Evolutionary conservation across 2,329 filamentous ascomycete species (phyloP), one percentile per base, ranked within the genome.

Genomic region (Hymenoscyphus linearis): DNA sequence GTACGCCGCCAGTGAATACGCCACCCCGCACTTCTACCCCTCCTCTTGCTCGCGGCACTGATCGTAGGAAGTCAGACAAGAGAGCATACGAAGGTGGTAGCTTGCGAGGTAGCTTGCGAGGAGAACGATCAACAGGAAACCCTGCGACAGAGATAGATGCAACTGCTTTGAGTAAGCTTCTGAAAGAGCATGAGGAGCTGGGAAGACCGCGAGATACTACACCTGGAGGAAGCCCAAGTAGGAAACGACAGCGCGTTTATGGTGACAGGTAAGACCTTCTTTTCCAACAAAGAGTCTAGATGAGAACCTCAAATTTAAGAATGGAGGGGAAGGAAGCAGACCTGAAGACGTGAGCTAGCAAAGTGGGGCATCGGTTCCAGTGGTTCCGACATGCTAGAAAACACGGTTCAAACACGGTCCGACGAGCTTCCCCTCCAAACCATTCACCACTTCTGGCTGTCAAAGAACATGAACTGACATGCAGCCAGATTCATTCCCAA

Each of bases 401-500:
- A 44, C 2, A 18, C 9, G n/a, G 16, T 44, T 16, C 16, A 47
- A n/a, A n/a, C 12, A 25, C 22, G 5, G 18, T 18, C 40, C 40
- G n/a, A 47, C 40, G n/a, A 47, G 40, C 40, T 47, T 22, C 40
- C 22, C 18, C 10, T 18, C 10, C 18, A 18, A 12, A 4, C n/a
- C 22, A 47, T 47, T 47, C 40, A 47, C 40, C 31, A 47, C 34
- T 57, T 13, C 27, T 25, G 37, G 35, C 9, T 31, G 31, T 35
- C 18, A 52, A 12, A 50, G 27, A 47, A 27, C 6, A n/a, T 27
- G 35, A 61, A 54, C 71, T 73, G 58, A 72, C 65, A 47, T 35
- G 58, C n/a, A 34, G 27, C 5, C 60, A 96, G 95, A 70, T 99
- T 99, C 74, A 98, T 99, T 68, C 95, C 95, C 31, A 96, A 95